Percentiles rank a stretch among this genome's conserved stretches.
Conservation (phyloP, 1,139 yeast species). For the Candida tunisiensis region DNA sequence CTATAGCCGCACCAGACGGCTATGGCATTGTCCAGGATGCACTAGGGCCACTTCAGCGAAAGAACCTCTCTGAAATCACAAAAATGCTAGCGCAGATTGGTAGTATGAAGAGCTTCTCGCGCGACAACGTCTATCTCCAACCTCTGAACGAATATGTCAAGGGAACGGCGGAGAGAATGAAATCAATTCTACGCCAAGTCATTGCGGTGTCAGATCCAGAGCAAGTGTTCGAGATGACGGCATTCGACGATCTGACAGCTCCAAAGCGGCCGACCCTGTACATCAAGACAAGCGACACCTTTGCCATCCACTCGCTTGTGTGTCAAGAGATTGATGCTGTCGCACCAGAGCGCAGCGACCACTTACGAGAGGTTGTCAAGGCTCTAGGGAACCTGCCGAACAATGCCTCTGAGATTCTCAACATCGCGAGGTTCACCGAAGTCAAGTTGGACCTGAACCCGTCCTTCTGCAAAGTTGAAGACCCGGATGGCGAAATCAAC, state of each 20-base stretch:
- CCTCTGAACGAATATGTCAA: slow-evolving; percentile 63
- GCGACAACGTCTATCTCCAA: slow-evolving; percentile 50
- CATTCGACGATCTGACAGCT: slow-evolving; percentile 56
- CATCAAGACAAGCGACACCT: slow-evolving; percentile 48
- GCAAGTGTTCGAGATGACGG: slow-evolving; percentile 39
- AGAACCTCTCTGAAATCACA: slow-evolving; percentile 41
- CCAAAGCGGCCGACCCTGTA: slow-evolving; percentile 48
- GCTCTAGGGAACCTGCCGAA: slow-evolving; percentile 27
- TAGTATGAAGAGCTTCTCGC: slow-evolving; percentile 44
- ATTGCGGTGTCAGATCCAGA: slow-evolving; percentile 46
- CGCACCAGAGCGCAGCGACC: slow-evolving; percentile 28
- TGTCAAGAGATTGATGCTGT: slow-evolving; percentile 33
- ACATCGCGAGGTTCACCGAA: slow-evolving; percentile 22
- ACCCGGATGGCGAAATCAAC: slow-evolving; percentile 21
- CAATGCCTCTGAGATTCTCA: slow-evolving; percentile 26
- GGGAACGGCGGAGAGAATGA: slow-evolving; percentile 30
- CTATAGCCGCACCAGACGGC: slow-evolving; percentile 52
- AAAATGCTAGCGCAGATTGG: slow-evolving; percentile 52
- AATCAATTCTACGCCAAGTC: slow-evolving; percentile 27
- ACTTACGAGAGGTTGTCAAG: slow-evolving; percentile 29
- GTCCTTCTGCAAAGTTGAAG: slow-evolving; percentile 20
- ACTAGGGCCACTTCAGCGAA: slow-evolving; percentile 21
- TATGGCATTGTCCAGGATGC: slow-evolving; percentile 32
- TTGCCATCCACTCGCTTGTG: slow-evolving; percentile 41
- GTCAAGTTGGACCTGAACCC: slow-evolving; percentile 26